Base-by-base conservation (phyloP, 164 flowering plant genomes). In the Amborella trichopoda region DNA sequence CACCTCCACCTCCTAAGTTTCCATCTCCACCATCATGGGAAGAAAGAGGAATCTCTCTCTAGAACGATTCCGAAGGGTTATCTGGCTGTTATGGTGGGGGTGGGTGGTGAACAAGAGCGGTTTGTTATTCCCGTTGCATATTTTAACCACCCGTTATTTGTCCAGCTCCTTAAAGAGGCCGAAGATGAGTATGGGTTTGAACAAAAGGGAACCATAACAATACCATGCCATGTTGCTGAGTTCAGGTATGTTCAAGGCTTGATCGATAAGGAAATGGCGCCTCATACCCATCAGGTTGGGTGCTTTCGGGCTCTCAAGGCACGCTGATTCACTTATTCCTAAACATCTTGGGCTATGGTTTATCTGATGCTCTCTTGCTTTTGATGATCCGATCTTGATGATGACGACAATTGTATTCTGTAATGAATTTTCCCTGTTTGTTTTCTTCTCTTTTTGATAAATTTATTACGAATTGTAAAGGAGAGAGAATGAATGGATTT, bases 111-210 rank as follows among this genome's bases (percentile, higher is more conserved):
- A 54, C 76, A 72, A 34, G 72, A 74, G 66, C 71, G 86, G 49
- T 71, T 78, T 53, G 69, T 81, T 5, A 71, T 84, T 10, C 94
- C 94, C 3, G 75, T 84, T 17, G 48, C 65, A 3, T 84, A 81
- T 44, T 69, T 81, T 49, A 81, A 84, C 21, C 94, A 84, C 43
- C 89, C 89, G 2, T 62, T 76, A 28, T 84, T 84, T 73, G 56
- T 68, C 68, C 72, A 68, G 55, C 62, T 84, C 40, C 49, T 84
- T 50, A 73, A 84, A 41, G 89, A 71, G 34, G 94, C 94, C 1
- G 94, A 84, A 40, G 78, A 84, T 14, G 94, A 76, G 54, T 84
- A 75, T 39, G 94, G 94, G 16, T 84, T 81, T 52, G 77, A 70
- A 26, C 94, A 84, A 51, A 73, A 78, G 52, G 86, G 89, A 0